phyloP scores from a whole-genome alignment of 805 yeast genomes.

The Candida coquimbonensis region DNA sequence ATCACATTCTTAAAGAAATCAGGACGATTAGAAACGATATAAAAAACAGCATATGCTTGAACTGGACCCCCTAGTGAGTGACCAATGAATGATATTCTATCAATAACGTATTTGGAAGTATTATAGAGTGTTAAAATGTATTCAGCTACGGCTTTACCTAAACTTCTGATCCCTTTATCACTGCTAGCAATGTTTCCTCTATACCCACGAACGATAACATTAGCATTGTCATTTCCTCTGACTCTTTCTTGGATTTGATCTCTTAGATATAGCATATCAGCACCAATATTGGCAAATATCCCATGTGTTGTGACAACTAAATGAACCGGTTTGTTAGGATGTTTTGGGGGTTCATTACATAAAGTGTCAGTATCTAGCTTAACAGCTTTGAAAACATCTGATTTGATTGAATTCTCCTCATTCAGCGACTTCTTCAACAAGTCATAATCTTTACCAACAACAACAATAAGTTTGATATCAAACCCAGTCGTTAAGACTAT shows the following conservation, averaged over 20 bases:
- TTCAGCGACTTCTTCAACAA: constrained; percentile 11
- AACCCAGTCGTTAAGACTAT: constrained; percentile 65
- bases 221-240: constrained; percentile 23
- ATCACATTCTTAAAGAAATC: constrained; percentile 56
- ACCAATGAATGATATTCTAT: constrained; percentile 76
- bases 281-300: constrained; percentile 79
- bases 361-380: constrained; percentile 54
- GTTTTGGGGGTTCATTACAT: constrained; percentile 66
- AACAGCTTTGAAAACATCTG: constrained; percentile 20
- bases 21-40: constrained; percentile 55
- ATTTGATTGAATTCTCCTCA: not conserved
- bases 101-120: constrained; percentile 37
- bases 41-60: constrained; percentile 86
- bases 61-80: constrained; percentile 93
- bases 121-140: constrained; percentile 43
- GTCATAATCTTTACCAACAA: constrained; percentile 41
- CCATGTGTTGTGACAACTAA: constrained; percentile 88
- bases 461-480: constrained; percentile 58
- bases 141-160: constrained; percentile 77
- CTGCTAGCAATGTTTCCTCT: constrained; percentile 83
- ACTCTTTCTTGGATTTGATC: constrained; percentile 57
- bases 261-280: constrained; percentile 84
- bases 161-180: constrained; percentile 76
- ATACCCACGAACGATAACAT: constrained; percentile 76
- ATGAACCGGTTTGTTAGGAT: constrained; percentile 57